Base-by-base conservation (phyloP, 139 green algal species). In the Chara braunii region DNA sequence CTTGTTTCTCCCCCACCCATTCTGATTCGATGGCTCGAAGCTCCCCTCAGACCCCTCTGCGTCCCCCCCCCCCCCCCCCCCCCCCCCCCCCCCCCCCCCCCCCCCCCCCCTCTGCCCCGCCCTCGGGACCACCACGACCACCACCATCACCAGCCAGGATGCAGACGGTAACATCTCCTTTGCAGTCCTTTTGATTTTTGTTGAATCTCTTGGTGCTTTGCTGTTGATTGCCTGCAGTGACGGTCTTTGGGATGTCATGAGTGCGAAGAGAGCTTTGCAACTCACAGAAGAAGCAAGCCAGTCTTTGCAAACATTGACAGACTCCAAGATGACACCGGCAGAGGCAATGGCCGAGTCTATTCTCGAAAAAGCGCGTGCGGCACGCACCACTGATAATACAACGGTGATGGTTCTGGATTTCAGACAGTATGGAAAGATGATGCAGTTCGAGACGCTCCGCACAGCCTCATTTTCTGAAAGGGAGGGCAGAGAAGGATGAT, bases 181-280 rank as follows among this genome's bases (percentile, higher is more conserved):
- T 56, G 53, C 14, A 62, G n/a, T 61, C 24, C 0, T 7, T 12
- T 8, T 62, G 53, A 23, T 58, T 63, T 24, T 8, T 2, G n/a
- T 34, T 52, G 56, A 4, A 60, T 48, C 37, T 26, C 29, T 61
- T 24, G 23, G 30, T 61, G 31, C 24, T 61, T 61, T n/a, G n/a
- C n/a, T 24, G 30, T 14, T 61, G 9, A 4, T 26, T 26, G 56
- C 23, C 11, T 59, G 12, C 61, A 71, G 55, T 59, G 64, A 73
- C 40, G 64, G 64, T 14, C 31, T 73, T 22, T 73, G 64, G 64
- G 64, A 73, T 36, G 64, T 73, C 23, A 40, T 73, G 30, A 73
- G 24, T 22, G 26, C 30, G 1, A 73, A 73, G 42, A 31, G 57
- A 12, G 64, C 43, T 4, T 12, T 74, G 11, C 64, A 73, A 37